These are phyloP conservation scores for Clarireedia hainanense DNA, from an alignment of 2,329 filamentous ascomycete genomes.

Conservation along the genomic window DNA sequence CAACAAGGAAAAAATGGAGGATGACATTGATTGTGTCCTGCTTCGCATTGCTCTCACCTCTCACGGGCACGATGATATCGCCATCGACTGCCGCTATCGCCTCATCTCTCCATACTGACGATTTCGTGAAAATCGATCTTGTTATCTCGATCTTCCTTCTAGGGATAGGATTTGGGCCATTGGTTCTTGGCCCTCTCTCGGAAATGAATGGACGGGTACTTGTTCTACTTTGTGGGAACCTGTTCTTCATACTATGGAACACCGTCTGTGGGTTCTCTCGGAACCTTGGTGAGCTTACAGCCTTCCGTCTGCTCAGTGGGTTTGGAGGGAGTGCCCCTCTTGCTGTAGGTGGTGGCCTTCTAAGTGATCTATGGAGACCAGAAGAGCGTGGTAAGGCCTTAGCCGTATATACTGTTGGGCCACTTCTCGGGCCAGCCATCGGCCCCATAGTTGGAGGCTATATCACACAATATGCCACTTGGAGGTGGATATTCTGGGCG, in stretches of 20 bases:
- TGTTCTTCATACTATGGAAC: conserved; percentile 38
- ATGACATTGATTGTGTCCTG: neutral
- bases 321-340: conserved; percentile 48
- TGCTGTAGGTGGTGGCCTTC: conserved; percentile 48
- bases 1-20: neutral
- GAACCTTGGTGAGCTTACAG: conserved; percentile 40
- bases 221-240: conserved; percentile 14
- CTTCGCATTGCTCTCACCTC: neutral
- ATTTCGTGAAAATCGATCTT: neutral
- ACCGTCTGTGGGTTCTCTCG: conserved; percentile 40
- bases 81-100: neutral
- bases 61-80: conserved; percentile 2
- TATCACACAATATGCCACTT: conserved; percentile 37
- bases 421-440: conserved; percentile 43
- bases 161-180: neutral
- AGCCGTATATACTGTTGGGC: conserved; percentile 21
- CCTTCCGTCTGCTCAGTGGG: conserved; percentile 55
- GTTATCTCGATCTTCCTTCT: neutral
- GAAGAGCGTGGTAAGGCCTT: conserved; percentile 38
- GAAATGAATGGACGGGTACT: conserved; percentile 1
- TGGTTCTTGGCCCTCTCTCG: neutral
- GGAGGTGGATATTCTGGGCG: conserved; percentile 47
- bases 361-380: conserved; percentile 38
- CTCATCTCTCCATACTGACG: neutral
- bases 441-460: conserved; percentile 34